Conservation (phyloP, 129 eudicot genomes). For the Flaveria robusta region DNA sequence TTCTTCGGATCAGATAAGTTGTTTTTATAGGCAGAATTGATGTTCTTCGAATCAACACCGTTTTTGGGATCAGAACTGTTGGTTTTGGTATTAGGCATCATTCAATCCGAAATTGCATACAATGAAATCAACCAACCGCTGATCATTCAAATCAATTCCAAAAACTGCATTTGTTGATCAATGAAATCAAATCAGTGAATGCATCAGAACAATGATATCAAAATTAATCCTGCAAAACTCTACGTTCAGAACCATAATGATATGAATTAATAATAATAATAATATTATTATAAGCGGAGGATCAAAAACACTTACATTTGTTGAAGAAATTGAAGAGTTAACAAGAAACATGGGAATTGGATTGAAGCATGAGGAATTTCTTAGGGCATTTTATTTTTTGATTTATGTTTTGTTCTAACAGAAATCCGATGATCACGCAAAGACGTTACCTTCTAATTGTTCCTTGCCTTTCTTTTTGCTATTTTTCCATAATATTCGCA, state of each 20-base stretch:
- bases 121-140: neutral
- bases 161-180: conserved; percentile 30
- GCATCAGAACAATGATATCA: neutral
- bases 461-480: conserved; percentile 23
- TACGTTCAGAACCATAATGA: conserved; percentile 8
- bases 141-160: conserved; percentile 15
- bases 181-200: conserved; percentile 7
- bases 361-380: conserved; percentile 3
- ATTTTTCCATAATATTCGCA: conserved; percentile 7
- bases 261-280: neutral
- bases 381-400: conserved; percentile 5
- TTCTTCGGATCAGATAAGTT: conserved; percentile 25
- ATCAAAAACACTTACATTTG: conserved; percentile 13
- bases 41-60: conserved; percentile 16
- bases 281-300: neutral
- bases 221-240: neutral
- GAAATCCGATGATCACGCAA: conserved; percentile 39
- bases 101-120: neutral
- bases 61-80: conserved; percentile 28
- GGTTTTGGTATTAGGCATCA: conserved; percentile 43
- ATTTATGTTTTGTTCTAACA: conserved; percentile 26
- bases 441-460: conserved; percentile 21
- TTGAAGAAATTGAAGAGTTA: neutral
- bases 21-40: neutral
- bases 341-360: conserved; percentile 2